Evolutionary conservation across 1,139 yeast genomes (phyloP), one percentile per base, ranked within the genome.

Genomic region (Nakaseomyces sp.): DNA sequence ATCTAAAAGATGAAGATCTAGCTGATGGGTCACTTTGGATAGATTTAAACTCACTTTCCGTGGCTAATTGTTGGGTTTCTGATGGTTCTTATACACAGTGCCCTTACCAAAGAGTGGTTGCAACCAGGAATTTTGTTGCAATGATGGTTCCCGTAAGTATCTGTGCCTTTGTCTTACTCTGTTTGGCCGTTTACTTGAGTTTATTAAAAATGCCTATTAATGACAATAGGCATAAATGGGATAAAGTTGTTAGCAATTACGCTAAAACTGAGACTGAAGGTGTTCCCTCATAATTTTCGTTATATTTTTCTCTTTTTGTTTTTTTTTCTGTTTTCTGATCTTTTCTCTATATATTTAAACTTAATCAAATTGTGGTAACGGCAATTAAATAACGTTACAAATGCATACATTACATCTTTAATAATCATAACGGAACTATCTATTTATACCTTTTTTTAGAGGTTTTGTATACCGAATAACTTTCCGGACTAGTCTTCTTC

Each of bases 31-130:
- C 49, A 0, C 69, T 81, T 0, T 91, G 97, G 97, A 75, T 88
- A 3, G 91, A 88, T 61, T 55, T 88, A 50, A 91, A 91, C 60
- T 87, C 91, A 25, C 71, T 91, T 15, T 75, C 87, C 0, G 78
- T 79, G 5, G 64, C 73, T 15, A 74, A 78, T 44, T 89, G 98
- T 60, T 89, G 93, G 88, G 89, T 88, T 2, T 65, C 78, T 1
- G 96, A 95, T 2, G 95, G 96, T 0, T 79, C 89, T 0, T 72
- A 76, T 48, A 81, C 93, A 0, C 63, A 67, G 28, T 89, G 98
- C 60, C 95, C 96, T 0, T 89, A 88, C 58, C 77, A 76, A 46
- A 68, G 66, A 43, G 72, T 73, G 0, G 70, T 78, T 18, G 69
- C 80, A 10, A 69, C 69, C 33, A 69, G 77, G 42, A 76, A 76